Percentiles rank a stretch among this genome's conserved stretches.
Evolutionary conservation across 345 rosid genomes (phyloP).

Genomic region (Erysimum cheiranthoides): DNA sequence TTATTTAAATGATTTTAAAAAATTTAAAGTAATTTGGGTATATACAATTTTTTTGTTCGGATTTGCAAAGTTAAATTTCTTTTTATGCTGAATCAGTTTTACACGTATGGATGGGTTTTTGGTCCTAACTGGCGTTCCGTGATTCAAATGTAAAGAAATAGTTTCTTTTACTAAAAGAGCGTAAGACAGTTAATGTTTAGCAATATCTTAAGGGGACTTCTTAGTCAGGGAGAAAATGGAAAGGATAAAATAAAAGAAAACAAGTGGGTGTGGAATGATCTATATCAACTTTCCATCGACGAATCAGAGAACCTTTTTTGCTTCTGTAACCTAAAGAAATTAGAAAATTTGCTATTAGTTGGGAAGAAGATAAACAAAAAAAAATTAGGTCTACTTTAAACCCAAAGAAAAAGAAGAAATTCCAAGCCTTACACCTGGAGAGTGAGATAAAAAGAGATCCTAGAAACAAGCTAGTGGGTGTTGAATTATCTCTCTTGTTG

Average conservation of each 20-base stretch:
- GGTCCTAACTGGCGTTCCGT: constrained; percentile 33
- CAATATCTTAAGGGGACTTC: constrained; percentile 34
- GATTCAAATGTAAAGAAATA: constrained; percentile 15
- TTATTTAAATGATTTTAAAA: neutral
- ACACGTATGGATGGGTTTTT: neutral
- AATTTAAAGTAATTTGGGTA: neutral
- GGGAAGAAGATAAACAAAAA: constrained; percentile 14
- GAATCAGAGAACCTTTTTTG: constrained; percentile 18
- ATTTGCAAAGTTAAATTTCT: neutral
- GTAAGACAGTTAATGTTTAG: constrained; percentile 12
- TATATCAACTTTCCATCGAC: constrained; percentile 22
- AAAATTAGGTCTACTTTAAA: neutral
- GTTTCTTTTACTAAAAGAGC: constrained; percentile 11
- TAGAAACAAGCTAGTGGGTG: constrained; percentile 40
- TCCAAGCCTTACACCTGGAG: constrained; percentile 40
- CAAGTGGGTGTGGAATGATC: constrained; percentile 35
- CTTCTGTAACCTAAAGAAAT: constrained; percentile 7
- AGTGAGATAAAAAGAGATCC: constrained; percentile 26
- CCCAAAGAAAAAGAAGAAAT: neutral
- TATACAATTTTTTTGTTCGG: neutral
- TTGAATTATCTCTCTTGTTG: constrained; percentile 33
- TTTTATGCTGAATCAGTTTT: neutral
- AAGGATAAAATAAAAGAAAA: neutral
- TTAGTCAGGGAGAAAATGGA: neutral
- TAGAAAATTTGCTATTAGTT: constrained; percentile 11